Base-by-base conservation (phyloP, 805 yeast species). In the Brettanomyces nanus region DNA sequence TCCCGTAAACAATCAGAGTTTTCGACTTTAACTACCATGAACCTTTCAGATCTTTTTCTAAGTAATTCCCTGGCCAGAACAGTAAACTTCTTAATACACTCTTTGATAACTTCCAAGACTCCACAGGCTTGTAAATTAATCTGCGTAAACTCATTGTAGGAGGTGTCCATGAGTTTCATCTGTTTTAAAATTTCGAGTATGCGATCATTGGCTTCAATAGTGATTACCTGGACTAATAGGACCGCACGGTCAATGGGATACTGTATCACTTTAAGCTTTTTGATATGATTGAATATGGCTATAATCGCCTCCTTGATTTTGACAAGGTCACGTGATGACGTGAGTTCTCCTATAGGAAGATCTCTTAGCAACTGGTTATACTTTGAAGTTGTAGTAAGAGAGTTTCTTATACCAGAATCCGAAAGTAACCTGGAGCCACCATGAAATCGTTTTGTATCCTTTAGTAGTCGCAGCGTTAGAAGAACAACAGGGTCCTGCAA, bases 361-460 rank as follows among this genome's bases (percentile, higher is more conserved):
- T 81, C 92, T 33, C 72, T 71, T 46, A 86, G 61, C 20, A 90
- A 61, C 6, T 73, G 71, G 45, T 77, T 79, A 51, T 78, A 77
- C n/a, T 67, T 64, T 10, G 63, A 60, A 0, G 86, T 73, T 18
- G 58, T 58, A 4, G 62, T 61, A 10, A 75, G 43, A 13, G 81
- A 74, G 20, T 74, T 77, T 27, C 63, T 57, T 17, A 90, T 58
- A 0, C 85, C 85, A 2, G 82, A 76, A 49, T 85, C 94, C 5
- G 85, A 73, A 25, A 73, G 62, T 48, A 84, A 80, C 26, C 81
- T 69, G n/a, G 76, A 72, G 0, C 89, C 79, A 1, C 85, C 79
- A 53, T 84, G 94, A 51, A 79, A 84, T 45, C 97, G 66, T 47
- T 84, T 87, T 3, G 87, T 86, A 13, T 69, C 61, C 42, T 74